Percentiles rank a stretch among this genome's conserved stretches.
Evolutionary conservation across 2,329 filamentous ascomycete genomes (phyloP).

Genomic region (Neurospora crassa): DNA sequence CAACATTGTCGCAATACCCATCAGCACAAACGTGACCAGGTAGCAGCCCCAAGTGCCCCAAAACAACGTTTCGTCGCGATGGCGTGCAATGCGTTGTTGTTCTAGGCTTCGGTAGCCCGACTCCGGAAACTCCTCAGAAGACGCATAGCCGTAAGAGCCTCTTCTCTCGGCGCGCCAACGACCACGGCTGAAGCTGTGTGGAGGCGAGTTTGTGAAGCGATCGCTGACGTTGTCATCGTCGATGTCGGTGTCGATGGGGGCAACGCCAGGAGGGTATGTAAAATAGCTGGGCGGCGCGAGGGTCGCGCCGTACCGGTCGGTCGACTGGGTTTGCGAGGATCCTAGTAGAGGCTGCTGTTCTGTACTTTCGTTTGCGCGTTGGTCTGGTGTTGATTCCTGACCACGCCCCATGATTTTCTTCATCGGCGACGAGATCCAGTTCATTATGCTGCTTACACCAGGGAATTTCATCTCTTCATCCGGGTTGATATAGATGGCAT

Average conservation of each 20-base stretch:
- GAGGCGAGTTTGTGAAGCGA: not conserved
- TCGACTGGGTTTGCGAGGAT: slow-evolving; percentile 16
- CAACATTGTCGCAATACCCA: slow-evolving; percentile 55
- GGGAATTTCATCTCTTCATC: slow-evolving; percentile 51
- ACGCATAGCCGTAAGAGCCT: slow-evolving; percentile 21
- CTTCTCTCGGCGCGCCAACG: slow-evolving; percentile 5
- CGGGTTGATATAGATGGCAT: slow-evolving; percentile 67
- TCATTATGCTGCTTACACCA: slow-evolving; percentile 51
- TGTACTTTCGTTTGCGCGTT: slow-evolving; percentile 6
- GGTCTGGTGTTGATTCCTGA: not conserved
- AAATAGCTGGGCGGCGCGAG: slow-evolving; percentile 15
- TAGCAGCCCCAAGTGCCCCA: slow-evolving; percentile 46
- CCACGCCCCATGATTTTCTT: slow-evolving; percentile 32
- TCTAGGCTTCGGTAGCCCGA: slow-evolving; percentile 41
- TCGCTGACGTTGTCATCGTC: slow-evolving; percentile 29
- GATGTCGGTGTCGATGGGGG: slow-evolving; percentile 30
- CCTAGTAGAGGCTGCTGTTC: slow-evolving; percentile 19
- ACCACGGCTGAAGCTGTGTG: not conserved
- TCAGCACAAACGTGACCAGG: slow-evolving; percentile 49
- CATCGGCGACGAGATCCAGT: slow-evolving; percentile 38
- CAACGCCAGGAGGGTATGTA: slow-evolving; percentile 22
- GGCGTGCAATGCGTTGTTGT: slow-evolving; percentile 39
- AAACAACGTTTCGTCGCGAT: slow-evolving; percentile 47
- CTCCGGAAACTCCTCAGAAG: slow-evolving; percentile 34
- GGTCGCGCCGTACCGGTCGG: slow-evolving; percentile 14